A percentile compares a stretch with the other conserved stretches of the same genome.
These are phyloP conservation scores for Sporothrix brunneoviolacea DNA, from an alignment of 2,329 filamentous ascomycete species.

Conservation along the genomic window DNA sequence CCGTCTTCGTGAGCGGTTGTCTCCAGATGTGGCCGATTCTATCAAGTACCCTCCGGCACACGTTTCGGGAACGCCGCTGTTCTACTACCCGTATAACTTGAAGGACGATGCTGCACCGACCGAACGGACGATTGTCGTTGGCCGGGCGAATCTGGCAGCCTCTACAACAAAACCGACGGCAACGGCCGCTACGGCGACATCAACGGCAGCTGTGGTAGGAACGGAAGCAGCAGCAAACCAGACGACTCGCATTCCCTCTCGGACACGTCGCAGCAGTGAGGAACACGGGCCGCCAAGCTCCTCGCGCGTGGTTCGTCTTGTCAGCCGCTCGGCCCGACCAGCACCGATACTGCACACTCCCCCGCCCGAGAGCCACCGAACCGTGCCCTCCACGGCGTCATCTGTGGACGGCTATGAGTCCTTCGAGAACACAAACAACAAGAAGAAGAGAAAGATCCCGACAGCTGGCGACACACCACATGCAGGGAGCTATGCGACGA, in stretches of 20 bases:
- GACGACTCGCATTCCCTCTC: neutral
- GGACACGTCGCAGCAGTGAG: constrained; percentile 39
- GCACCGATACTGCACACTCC: constrained; percentile 3
- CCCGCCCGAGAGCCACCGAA: constrained; percentile 33
- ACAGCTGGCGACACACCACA: constrained; percentile 66
- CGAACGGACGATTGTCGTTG: constrained; percentile 32
- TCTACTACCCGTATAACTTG: constrained; percentile 62
- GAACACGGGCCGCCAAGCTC: constrained; percentile 45
- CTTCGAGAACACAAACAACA: constrained; percentile 98
- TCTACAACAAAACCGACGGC: neutral
- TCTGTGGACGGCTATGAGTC: constrained; percentile 88
- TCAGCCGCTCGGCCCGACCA: constrained; percentile 7
- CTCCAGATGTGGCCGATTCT: constrained; percentile 72
- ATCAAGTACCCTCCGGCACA: constrained; percentile 76
- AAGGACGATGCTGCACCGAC: constrained; percentile 38
- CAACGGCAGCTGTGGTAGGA: neutral
- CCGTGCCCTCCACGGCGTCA: constrained; percentile 58
- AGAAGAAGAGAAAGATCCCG: constrained; percentile 98
- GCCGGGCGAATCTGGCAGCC: neutral
- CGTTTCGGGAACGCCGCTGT: constrained; percentile 64
- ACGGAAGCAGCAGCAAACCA: neutral
- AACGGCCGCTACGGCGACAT: neutral
- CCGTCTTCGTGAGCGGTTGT: constrained; percentile 78
- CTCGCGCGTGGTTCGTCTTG: constrained; percentile 10
- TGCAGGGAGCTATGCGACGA: constrained; percentile 34